phyloP scores from a whole-genome alignment of 768 basidiomycete species.

The Tephrocybe rancida region DNA sequence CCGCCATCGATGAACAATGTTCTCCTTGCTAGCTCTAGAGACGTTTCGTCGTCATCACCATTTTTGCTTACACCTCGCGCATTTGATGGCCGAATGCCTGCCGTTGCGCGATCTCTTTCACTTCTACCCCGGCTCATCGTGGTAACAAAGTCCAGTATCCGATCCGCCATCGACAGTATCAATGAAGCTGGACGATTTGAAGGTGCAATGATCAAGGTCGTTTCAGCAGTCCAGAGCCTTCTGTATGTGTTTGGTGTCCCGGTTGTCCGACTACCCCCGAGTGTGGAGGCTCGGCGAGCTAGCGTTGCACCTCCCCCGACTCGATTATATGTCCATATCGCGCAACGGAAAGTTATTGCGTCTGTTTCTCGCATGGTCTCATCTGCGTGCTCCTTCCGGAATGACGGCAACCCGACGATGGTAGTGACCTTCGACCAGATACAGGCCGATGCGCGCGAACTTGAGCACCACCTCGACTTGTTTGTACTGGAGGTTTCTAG shows the following conservation, averaged over 20 bases:
- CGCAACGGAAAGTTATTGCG: constrained; percentile 83
- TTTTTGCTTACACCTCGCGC: no score
- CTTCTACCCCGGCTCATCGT: constrained; percentile 64
- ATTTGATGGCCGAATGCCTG: no score
- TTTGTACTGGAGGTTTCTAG: constrained; percentile 72
- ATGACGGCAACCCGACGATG: constrained; percentile 65
- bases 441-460: constrained; percentile 72
- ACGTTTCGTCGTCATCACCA: no score
- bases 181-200: no score
- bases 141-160: constrained; percentile 57
- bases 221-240: constrained; percentile 70
- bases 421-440: constrained; percentile 68
- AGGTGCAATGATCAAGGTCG: constrained; percentile 62
- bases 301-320: constrained; percentile 41
- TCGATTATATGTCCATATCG: constrained; percentile 68
- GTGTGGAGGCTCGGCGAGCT: constrained; percentile 49
- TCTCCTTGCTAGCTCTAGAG: no score
- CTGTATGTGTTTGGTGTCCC: constrained; percentile 68
- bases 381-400: constrained; percentile 86
- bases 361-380: constrained; percentile 87
- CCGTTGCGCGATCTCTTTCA: constrained; percentile 60
- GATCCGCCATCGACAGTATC: constrained; percentile 66
- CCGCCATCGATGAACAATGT: no score
- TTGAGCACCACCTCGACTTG: constrained; percentile 66
- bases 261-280: constrained; percentile 59